Evolutionary conservation across 805 yeast species (phyloP), one percentile per base, ranked within the genome.

Genomic region (Kodamaea kakaduensis): DNA sequence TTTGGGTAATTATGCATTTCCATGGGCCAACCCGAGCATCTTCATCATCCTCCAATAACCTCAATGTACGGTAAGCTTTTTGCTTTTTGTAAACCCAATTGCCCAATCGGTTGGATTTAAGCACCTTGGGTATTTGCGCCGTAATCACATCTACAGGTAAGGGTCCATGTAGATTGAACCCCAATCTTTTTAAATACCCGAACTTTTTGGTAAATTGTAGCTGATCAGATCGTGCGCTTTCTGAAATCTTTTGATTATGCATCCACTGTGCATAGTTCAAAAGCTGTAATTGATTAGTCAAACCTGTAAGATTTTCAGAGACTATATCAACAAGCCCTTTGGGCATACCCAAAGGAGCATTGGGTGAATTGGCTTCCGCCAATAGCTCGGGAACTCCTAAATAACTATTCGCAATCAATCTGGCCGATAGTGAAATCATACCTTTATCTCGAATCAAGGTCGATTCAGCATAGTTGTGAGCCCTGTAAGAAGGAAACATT

Each of bases 1-100:
- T 42, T 13, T 44, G 40, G 1, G 69, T 58, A n/a, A 77, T 46
- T 3, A 67, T 50, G 47, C 82, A 75, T 37, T 69, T 54, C 40
- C 50, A 51, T 5, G 39, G 43, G 34, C 7, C 39, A 25, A 19
- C 14, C 10, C 23, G 20, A 6, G 16, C 19, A 16, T 17, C 18
- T 7, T 25, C 15, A 3, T 32, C 32, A 22, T 18, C 40, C 31
- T 54, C 51, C 31, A 56, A 37, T 17, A 41, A 36, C 35, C 43
- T 52, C 17, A 66, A 47, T 5, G 47, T 46, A 60, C 59, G 51
- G 42, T 39, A 57, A 23, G 51, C 38, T 16, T 48, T 45, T 14
- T 46, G 47, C 14, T 31, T 26, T 5, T 31, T 23, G 5, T 37
- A 45, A 12, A 62, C 30, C 36, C 35, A 50, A 2, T 42, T 39